Percentiles rank a stretch among this genome's conserved stretches.
phyloP scores from a whole-genome alignment of 768 basidiomycete genomes.

The Boletus fagicola region DNA sequence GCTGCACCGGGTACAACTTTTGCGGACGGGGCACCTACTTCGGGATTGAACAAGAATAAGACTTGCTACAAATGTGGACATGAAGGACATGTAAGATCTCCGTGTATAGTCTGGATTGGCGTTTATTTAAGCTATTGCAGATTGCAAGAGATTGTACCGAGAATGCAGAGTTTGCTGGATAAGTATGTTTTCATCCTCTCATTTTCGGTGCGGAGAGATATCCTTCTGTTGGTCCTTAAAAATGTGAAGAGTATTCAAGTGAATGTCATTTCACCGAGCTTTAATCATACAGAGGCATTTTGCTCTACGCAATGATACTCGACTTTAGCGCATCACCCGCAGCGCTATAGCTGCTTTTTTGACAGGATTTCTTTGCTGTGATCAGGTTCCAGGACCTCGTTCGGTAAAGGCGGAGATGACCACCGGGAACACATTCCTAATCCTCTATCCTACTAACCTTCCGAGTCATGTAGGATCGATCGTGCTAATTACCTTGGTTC shows the following conservation, averaged over 20 bases:
- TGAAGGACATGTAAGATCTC: slow-evolving; percentile 74
- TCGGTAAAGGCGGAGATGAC: slow-evolving; percentile 18
- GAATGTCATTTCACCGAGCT: slow-evolving; percentile 14
- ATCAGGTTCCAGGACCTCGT: slow-evolving; percentile 4
- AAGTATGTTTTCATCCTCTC: slow-evolving; percentile 21
- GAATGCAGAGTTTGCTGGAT: slow-evolving; percentile 49
- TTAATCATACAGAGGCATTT: slow-evolving; percentile 2
- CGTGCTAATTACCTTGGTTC: background rate
- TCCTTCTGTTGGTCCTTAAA: slow-evolving; percentile 18
- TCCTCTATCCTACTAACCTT: background rate
- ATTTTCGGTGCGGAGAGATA: slow-evolving; percentile 8
- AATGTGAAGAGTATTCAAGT: slow-evolving; percentile 14
- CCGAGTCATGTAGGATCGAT: background rate
- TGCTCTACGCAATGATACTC: background rate
- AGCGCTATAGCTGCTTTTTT: background rate
- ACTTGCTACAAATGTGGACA: slow-evolving; percentile 88
- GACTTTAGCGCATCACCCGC: background rate
- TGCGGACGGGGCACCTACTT: slow-evolving; percentile 41
- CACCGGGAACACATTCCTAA: slow-evolving; percentile 9
- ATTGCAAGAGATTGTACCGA: slow-evolving; percentile 68
- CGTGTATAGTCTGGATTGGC: background rate
- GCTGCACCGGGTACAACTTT: slow-evolving; percentile 61
- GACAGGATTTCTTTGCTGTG: background rate
- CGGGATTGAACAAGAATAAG: slow-evolving; percentile 59
- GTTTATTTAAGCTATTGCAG: slow-evolving; percentile 32